Conservation (phyloP, 2,329 filamentous ascomycete species). For the Fusarium sp. region DNA sequence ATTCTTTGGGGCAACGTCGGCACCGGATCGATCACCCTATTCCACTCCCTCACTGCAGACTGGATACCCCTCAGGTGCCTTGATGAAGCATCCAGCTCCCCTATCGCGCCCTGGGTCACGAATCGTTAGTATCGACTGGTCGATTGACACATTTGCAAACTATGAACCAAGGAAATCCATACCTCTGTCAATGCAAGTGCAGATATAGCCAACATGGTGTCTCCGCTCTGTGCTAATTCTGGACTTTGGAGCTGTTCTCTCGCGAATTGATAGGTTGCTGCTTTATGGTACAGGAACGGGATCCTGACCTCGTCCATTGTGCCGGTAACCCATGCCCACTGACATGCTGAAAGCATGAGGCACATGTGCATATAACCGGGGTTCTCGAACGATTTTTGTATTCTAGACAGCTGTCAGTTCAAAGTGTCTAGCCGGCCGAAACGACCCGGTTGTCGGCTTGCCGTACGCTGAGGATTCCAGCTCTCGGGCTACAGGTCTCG, state of each 20-base stretch:
- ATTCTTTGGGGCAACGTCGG: conserved; percentile 55
- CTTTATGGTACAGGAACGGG: conserved; percentile 59
- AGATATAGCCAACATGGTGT: conserved; percentile 57
- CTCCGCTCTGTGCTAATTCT: conserved; percentile 53
- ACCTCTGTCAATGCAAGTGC: conserved; percentile 59
- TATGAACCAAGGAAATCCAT: conserved; percentile 11
- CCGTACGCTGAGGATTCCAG: conserved; percentile 47
- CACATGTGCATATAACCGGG: conserved; percentile 59
- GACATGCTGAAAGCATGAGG: conserved; percentile 57
- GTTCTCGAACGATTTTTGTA: conserved; percentile 57
- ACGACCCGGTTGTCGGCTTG: conserved; percentile 5
- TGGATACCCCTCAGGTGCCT: conserved; percentile 56
- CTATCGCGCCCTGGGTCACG: conserved; percentile 53
- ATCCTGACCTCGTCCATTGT: conserved; percentile 58
- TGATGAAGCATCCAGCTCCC: conserved; percentile 56
- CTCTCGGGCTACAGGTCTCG: conserved; percentile 53
- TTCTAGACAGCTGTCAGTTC: conserved; percentile 46
- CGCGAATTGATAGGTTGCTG: conserved; percentile 59
- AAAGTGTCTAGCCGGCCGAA: neutral
- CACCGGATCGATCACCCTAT: conserved; percentile 22
- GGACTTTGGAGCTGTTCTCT: conserved; percentile 55
- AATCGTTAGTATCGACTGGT: conserved; percentile 17
- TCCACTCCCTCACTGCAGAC: conserved; percentile 41
- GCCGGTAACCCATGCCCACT: conserved; percentile 59
- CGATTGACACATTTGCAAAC: neutral